Evolutionary conservation across 768 basidiomycete genomes (phyloP).

Genomic region (Thelephora aurantiotincta): DNA sequence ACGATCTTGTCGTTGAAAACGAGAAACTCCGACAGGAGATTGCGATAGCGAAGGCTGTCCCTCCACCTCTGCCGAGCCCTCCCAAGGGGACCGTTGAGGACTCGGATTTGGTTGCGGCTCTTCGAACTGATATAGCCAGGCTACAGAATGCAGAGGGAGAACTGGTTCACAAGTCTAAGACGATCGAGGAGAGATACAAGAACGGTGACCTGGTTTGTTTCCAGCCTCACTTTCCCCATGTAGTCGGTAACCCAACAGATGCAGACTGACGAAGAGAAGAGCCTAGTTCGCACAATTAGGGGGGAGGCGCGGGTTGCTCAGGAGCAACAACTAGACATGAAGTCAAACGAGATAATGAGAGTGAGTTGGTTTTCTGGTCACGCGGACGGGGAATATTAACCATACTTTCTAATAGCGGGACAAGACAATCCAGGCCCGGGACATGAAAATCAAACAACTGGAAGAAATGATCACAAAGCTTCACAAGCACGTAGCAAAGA

Average conservation of each 20-base stretch:
- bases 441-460: too few relatives aligned
- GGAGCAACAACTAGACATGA: slow-evolving; percentile 19
- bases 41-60: background rate
- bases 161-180: slow-evolving; percentile 12
- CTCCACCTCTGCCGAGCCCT: too few relatives aligned
- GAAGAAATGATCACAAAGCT: too few relatives aligned
- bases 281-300: slow-evolving; percentile 16
- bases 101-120: slow-evolving; percentile 5
- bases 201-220: slow-evolving; percentile 16
- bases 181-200: slow-evolving; percentile 16
- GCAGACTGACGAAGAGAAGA: slow-evolving; percentile 19
- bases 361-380: slow-evolving; percentile 8
- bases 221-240: too few relatives aligned
- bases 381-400: too few relatives aligned
- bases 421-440: too few relatives aligned
- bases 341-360: slow-evolving; percentile 21
- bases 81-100: background rate
- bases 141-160: slow-evolving; percentile 9
- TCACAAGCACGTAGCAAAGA: too few relatives aligned
- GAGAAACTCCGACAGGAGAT: background rate
- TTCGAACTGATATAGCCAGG: slow-evolving; percentile 6
- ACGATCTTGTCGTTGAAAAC: slow-evolving; percentile 5
- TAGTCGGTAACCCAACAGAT: background rate
- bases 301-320: slow-evolving; percentile 18
- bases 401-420: background rate